These are phyloP conservation scores for Coniella lustricola DNA, from an alignment of 2,329 filamentous ascomycete genomes.

Conservation along the genomic window DNA sequence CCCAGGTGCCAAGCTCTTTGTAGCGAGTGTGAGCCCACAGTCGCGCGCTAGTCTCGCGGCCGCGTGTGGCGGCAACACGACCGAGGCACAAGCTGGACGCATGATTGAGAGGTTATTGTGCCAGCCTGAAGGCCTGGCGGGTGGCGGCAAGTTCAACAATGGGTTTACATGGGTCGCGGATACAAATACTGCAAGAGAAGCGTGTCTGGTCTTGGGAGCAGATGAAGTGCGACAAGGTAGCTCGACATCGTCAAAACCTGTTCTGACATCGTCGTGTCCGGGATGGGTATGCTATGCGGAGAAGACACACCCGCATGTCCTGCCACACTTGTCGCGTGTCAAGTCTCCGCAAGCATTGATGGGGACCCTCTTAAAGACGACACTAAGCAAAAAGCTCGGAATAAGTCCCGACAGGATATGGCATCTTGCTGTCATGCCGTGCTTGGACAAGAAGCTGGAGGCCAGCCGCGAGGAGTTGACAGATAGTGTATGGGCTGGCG, in stretches of 20 bases:
- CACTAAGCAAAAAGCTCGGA: conserved; percentile 63
- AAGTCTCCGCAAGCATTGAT: conserved; percentile 93
- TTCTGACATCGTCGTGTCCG: conserved; percentile 85
- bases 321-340: conserved; percentile 82
- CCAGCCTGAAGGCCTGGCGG: conserved; percentile 60
- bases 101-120: conserved; percentile 78
- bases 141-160: conserved; percentile 65
- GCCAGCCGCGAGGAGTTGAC: conserved; percentile 90
- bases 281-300: conserved; percentile 99
- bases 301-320: conserved; percentile 90
- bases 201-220: conserved; percentile 71
- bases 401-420: conserved; percentile 77
- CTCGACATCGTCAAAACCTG: conserved; percentile 40
- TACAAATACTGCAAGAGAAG: conserved; percentile 76
- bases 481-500: conserved; percentile 62
- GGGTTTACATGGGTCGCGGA: conserved; percentile 86
- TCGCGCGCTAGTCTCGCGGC: conserved; percentile 82
- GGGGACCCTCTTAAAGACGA: conserved; percentile 84
- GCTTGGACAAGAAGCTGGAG: conserved; percentile 98
- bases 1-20: conserved; percentile 66
- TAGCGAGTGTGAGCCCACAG: conserved; percentile 91
- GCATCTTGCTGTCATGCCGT: conserved; percentile 96
- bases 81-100: conserved; percentile 64
- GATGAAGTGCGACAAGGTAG: conserved; percentile 56
- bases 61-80: conserved; percentile 65